Evolutionary conservation across 2,329 filamentous ascomycete species (phyloP).

Genomic region (Colletotrichum sp.): DNA sequence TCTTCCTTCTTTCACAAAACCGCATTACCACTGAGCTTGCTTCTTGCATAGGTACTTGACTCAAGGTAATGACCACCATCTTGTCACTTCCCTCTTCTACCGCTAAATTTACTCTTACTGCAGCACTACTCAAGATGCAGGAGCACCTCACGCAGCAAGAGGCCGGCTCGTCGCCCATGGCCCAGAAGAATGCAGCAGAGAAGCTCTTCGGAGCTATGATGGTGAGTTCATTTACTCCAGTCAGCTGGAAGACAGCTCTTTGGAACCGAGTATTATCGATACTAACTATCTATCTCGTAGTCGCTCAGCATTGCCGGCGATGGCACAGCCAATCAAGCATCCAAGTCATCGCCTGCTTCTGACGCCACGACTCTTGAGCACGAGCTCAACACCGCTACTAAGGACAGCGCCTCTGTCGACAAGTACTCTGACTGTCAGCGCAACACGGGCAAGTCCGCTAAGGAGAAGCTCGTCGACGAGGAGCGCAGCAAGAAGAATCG

Average conservation of each 20-base stretch:
- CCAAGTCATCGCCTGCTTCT: neutral
- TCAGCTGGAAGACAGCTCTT: neutral
- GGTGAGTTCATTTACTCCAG: neutral
- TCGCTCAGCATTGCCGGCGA: neutral
- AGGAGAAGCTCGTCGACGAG: too few species aligned
- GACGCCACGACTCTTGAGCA: neutral
- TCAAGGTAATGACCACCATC: neutral
- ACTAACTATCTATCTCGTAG: neutral
- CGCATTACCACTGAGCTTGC: neutral
- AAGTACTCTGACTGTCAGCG: neutral
- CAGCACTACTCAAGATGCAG: neutral
- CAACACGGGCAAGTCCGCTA: too few species aligned
- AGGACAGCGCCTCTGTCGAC: neutral
- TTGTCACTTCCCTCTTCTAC: neutral
- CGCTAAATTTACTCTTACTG: neutral
- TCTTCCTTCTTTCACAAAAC: neutral
- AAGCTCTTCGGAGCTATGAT: neutral
- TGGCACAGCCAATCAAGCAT: too few species aligned
- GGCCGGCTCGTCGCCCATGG: neutral
- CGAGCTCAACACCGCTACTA: neutral
- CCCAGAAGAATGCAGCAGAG: neutral
- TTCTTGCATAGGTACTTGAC: neutral
- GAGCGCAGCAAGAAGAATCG: neutral
- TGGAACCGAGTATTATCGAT: rapidly evolving
- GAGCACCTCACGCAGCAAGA: neutral